Evolutionary conservation across 306 rosid species (phyloP).

Genomic region (Oxytropis ochrocephala): DNA sequence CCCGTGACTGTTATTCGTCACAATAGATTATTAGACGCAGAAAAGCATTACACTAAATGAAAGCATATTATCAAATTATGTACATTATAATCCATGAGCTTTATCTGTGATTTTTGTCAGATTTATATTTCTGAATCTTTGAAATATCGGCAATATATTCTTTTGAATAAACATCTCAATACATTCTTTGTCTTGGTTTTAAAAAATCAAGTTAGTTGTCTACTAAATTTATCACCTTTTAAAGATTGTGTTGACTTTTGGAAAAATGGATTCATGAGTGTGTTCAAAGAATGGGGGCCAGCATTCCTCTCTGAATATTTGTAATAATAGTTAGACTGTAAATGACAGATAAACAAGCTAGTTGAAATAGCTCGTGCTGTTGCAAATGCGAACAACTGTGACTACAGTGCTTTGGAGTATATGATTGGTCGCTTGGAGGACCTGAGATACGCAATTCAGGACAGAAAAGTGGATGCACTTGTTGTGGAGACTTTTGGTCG

Average conservation of each 20-base stretch:
- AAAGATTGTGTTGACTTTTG: not conserved
- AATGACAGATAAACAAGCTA: slow-evolving; percentile 67
- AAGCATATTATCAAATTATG: not conserved
- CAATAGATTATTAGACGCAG: not conserved
- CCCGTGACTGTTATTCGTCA: not conserved
- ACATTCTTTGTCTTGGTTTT: not conserved
- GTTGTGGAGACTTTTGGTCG: slow-evolving; percentile 95
- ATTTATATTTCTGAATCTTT: not conserved
- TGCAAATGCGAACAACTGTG: slow-evolving; percentile 62
- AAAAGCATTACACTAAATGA: not conserved
- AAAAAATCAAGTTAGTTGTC: not conserved
- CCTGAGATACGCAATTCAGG: slow-evolving; percentile 81
- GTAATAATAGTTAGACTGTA: slow-evolving; percentile 19
- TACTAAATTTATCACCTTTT: not conserved
- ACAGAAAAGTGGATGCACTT: slow-evolving; percentile 90
- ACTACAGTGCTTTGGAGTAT: slow-evolving; percentile 66
- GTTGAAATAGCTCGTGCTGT: slow-evolving; percentile 81
- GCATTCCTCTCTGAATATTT: not conserved
- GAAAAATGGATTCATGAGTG: not conserved
- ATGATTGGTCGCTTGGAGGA: slow-evolving; percentile 80
- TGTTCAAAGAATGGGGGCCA: not conserved
- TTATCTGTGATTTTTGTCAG: not conserved
- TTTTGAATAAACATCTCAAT: not conserved
- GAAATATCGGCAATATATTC: not conserved
- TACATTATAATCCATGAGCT: not conserved